Evolutionary conservation across 257 asterid species (phyloP).

Genomic region (Scutellaria barbata): DNA sequence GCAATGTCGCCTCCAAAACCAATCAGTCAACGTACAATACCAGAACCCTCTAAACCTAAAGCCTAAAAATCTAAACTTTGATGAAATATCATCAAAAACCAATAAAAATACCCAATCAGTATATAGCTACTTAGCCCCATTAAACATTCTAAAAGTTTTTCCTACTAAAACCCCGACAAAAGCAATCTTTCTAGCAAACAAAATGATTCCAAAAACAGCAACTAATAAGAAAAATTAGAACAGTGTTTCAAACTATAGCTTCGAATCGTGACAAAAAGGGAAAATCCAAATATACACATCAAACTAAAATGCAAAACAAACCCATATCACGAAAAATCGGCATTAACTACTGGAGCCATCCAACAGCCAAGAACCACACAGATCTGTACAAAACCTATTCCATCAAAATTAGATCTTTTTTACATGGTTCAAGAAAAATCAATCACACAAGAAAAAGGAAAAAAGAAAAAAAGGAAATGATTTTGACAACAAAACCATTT

Average conservation of each 20-base stretch:
- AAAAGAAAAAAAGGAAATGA: neutral
- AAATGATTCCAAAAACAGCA: slow-evolving; percentile 27
- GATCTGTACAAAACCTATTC: slow-evolving; percentile 40
- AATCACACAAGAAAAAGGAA: slow-evolving; percentile 6
- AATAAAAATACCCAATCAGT: neutral
- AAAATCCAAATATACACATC: slow-evolving; percentile 9
- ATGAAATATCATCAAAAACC: slow-evolving; percentile 24
- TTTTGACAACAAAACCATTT: neutral
- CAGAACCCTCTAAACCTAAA: slow-evolving; percentile 14
- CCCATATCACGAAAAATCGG: slow-evolving; percentile 34
- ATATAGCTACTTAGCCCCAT: slow-evolving; percentile 10
- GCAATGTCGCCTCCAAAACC: slow-evolving; percentile 11
- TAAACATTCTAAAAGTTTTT: slow-evolving; percentile 28
- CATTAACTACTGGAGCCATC: slow-evolving; percentile 25
- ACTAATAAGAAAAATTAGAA: slow-evolving; percentile 28
- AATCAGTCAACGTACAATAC: slow-evolving; percentile 10
- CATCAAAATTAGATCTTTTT: slow-evolving; percentile 24
- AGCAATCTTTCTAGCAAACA: slow-evolving; percentile 31
- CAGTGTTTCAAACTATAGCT: slow-evolving; percentile 25
- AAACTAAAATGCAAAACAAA: slow-evolving; percentile 30
- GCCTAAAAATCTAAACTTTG: slow-evolving; percentile 16
- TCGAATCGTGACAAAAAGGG: slow-evolving; percentile 27
- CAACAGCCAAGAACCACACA: slow-evolving; percentile 35
- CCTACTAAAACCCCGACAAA: slow-evolving; percentile 39
- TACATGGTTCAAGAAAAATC: slow-evolving; percentile 4